A percentile compares a stretch with the other conserved stretches of the same genome.
Evolutionary conservation across 345 rosid genomes (phyloP).

Genomic region (Angophora floribunda): DNA sequence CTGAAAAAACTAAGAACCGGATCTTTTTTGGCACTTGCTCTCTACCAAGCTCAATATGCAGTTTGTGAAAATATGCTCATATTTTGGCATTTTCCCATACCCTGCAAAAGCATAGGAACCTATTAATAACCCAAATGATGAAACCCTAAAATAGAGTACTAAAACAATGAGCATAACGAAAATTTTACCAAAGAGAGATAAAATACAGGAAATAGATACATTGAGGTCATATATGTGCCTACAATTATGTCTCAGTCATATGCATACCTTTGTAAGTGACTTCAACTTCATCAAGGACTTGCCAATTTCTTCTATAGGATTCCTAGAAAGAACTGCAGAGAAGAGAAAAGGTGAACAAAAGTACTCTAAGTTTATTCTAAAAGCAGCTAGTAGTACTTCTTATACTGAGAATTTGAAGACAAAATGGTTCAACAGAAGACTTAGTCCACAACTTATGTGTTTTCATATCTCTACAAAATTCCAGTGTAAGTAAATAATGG

Average conservation of each 20-base stretch:
- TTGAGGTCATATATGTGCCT: background rate
- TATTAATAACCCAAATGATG: no score
- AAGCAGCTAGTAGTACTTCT: background rate
- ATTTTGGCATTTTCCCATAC: no score
- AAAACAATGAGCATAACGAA: no score
- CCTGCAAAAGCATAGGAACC: no score
- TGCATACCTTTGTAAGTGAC: constrained; percentile 56
- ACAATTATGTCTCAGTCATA: background rate
- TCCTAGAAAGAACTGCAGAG: constrained; percentile 74
- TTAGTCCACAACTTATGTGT: background rate
- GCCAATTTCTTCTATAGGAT: constrained; percentile 66
- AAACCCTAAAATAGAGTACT: no score
- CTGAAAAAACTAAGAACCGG: no score
- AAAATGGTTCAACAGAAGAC: background rate
- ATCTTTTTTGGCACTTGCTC: no score
- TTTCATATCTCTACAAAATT: background rate
- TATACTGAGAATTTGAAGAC: background rate
- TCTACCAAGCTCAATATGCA: no score
- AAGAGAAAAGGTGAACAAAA: background rate
- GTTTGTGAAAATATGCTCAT: no score
- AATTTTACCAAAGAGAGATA: background rate
- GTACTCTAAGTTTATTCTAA: background rate
- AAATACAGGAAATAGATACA: background rate
- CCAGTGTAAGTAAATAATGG: background rate
- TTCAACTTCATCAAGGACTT: constrained; percentile 58